Evolutionary conservation across 23 red algal species (phyloP).

Genomic region (Porphyridium purpureum): DNA sequence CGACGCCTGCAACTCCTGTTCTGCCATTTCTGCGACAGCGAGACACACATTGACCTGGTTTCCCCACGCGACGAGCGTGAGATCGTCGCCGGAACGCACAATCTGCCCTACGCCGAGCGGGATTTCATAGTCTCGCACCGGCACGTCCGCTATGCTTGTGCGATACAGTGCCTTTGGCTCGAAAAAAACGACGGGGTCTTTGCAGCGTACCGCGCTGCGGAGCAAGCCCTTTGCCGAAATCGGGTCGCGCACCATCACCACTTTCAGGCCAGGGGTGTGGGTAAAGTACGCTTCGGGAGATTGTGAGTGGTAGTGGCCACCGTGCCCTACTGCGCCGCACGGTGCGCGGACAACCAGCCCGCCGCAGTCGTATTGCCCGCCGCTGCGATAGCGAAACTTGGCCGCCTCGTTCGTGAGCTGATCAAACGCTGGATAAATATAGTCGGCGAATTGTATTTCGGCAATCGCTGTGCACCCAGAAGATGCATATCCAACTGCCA

Average conservation of each 20-base stretch:
- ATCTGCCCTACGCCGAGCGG: slow-evolving; percentile 26
- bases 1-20: slow-evolving; percentile 8
- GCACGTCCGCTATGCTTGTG: slow-evolving; percentile 12
- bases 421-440: slow-evolving; percentile 46
- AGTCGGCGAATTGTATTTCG: slow-evolving; percentile 76
- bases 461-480: slow-evolving; percentile 15
- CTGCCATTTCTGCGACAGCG: slow-evolving; percentile 10
- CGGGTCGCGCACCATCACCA: slow-evolving; percentile 32
- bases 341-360: slow-evolving; percentile 34
- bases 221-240: slow-evolving; percentile 39
- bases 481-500: slow-evolving; percentile 36
- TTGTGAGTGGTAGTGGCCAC: slow-evolving; percentile 46
- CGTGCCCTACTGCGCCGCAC: slow-evolving; percentile 51
- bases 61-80: slow-evolving; percentile 45
- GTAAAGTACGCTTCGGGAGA: slow-evolving; percentile 43
- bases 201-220: slow-evolving; percentile 19
- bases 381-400: slow-evolving; percentile 55
- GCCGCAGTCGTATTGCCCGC: slow-evolving; percentile 22
- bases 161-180: slow-evolving; percentile 60
- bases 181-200: slow-evolving; percentile 48
- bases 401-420: slow-evolving; percentile 53
- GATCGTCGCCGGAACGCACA: slow-evolving; percentile 10
- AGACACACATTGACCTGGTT: slow-evolving; percentile 21
- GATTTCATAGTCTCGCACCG: slow-evolving; percentile 12
- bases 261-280: slow-evolving; percentile 47